Conservation (phyloP, 1,284 basidiomycete genomes). For the Puccinia coronata region DNA sequence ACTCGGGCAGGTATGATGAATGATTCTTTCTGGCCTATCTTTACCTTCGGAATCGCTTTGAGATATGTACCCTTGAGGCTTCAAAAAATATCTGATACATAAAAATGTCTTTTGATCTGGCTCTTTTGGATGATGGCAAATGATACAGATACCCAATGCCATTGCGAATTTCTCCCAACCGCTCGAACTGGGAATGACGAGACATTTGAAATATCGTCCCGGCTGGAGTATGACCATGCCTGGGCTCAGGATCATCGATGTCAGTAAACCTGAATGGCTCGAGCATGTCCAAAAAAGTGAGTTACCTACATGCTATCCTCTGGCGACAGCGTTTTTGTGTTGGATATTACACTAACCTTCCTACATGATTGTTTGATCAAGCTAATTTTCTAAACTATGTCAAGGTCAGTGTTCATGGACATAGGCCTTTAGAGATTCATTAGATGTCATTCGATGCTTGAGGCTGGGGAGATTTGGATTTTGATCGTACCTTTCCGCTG, state of each 20-base stretch:
- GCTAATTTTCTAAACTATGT: constrained; percentile 45
- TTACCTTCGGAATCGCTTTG: not conserved
- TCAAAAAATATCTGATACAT: not conserved
- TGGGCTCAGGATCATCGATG: constrained; percentile 44
- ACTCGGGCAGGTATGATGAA: constrained; percentile 10
- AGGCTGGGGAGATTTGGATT: not conserved
- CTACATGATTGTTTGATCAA: not conserved
- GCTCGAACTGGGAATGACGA: not conserved
- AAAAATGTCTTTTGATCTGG: not conserved
- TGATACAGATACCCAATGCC: not conserved
- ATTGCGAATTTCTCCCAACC: not conserved
- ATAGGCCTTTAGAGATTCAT: not conserved
- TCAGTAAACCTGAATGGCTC: constrained; percentile 50
- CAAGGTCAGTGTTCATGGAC: not conserved
- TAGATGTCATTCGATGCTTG: not conserved
- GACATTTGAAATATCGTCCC: constrained; percentile 1
- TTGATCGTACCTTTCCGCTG: not conserved
- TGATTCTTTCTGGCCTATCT: not conserved
- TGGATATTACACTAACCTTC: not conserved
- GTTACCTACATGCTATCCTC: not conserved
- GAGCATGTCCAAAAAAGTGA: constrained; percentile 48
- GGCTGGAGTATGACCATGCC: constrained; percentile 42
- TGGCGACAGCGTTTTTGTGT: not conserved
- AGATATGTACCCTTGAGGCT: not conserved
- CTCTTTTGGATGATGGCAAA: not conserved